Evolutionary conservation across 345 rosid species (phyloP).

Genomic region (Hibiscus mutabilis): DNA sequence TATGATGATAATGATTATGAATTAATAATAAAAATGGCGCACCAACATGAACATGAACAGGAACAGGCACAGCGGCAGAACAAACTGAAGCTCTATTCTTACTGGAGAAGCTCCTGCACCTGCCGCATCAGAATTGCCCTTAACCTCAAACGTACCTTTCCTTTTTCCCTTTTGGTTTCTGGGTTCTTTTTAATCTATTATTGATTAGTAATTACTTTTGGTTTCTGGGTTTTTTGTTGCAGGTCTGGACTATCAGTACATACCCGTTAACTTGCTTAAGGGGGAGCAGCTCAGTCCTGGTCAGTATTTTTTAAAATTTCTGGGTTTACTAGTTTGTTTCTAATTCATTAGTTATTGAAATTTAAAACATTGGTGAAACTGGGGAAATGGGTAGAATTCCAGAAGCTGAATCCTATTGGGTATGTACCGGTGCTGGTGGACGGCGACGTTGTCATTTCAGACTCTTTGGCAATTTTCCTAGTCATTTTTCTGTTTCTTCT

Average conservation of each 20-base stretch:
- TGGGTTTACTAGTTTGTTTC: background rate
- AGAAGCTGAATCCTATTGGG: conserved; percentile 70
- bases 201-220: background rate
- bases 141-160: conserved; percentile 51
- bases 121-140: conserved; percentile 74
- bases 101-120: conserved; percentile 76
- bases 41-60: background rate
- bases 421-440: conserved; percentile 70
- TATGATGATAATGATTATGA: background rate
- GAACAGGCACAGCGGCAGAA: background rate
- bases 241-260: conserved; percentile 67
- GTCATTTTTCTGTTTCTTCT: conserved; percentile 15
- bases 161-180: background rate
- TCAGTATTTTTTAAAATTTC: background rate
- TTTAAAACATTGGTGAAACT: background rate
- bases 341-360: background rate
- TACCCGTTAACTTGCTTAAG: conserved; percentile 46
- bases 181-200: background rate
- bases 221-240: background rate
- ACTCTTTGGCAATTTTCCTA: conserved; percentile 73
- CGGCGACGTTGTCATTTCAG: conserved; percentile 58
- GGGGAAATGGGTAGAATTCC: conserved; percentile 43
- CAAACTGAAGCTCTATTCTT: conserved; percentile 45
- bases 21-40: background rate
- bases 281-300: conserved; percentile 67